Conservation (phyloP, 2,329 filamentous ascomycete species). For the Fusarium fracticaudum region DNA sequence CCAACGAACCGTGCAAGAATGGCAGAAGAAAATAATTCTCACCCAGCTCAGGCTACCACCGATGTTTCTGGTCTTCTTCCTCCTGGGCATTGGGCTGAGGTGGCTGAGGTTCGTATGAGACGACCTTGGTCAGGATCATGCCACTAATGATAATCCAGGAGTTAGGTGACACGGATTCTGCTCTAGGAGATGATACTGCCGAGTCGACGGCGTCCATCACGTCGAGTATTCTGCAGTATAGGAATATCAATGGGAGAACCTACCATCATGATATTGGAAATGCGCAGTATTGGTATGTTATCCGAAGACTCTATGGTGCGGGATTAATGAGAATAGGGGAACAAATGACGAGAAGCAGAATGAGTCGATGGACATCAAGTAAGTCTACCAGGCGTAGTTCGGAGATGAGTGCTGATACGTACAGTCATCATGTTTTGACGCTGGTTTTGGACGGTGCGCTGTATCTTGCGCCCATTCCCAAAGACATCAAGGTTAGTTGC, state of each 20-base stretch:
- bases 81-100: constrained; percentile 23
- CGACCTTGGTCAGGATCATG: fast-evolving
- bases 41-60: neutral
- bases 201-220: constrained; percentile 18
- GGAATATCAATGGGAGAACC: constrained; percentile 20
- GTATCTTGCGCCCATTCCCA: constrained; percentile 1
- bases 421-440: constrained; percentile 27
- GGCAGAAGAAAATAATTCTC: neutral
- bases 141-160: neutral
- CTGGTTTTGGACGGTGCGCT: constrained; percentile 17
- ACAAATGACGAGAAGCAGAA: constrained; percentile 30
- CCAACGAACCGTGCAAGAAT: neutral
- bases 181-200: neutral
- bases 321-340: neutral
- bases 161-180: constrained; percentile 16
- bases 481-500: constrained; percentile 8
- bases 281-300: constrained; percentile 26
- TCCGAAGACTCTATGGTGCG: fast-evolving
- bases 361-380: constrained; percentile 37
- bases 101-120: constrained; percentile 14
- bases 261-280: constrained; percentile 27
- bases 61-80: constrained; percentile 14
- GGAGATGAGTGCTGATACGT: neutral
- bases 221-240: constrained; percentile 27
- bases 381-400: fast-evolving